A percentile compares a stretch with the other conserved stretches of the same genome.
Conservation (phyloP, 495 filamentous ascomycete genomes). For the Lasiosphaeris hirsuta region DNA sequence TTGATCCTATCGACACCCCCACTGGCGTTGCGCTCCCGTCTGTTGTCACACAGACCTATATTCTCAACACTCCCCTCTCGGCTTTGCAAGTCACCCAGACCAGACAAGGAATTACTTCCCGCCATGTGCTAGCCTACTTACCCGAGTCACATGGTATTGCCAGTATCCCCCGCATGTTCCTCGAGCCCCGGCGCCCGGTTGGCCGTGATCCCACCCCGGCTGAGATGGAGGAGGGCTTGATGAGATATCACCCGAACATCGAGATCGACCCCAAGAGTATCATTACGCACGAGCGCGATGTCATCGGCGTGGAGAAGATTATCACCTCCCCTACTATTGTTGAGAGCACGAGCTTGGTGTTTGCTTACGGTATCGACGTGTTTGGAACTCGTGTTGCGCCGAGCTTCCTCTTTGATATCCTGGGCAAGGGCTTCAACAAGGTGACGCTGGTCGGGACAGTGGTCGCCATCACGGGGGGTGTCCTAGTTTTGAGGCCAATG, state of each 20-base stretch:
- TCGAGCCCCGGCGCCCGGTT: constrained; percentile 87
- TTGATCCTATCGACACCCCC: constrained; percentile 52
- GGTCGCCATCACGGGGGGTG: constrained; percentile 67
- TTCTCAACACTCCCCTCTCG: constrained; percentile 72
- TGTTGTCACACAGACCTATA: constrained; percentile 72
- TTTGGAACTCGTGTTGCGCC: constrained; percentile 84
- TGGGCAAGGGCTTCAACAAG: constrained; percentile 92
- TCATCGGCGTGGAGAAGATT: constrained; percentile 69
- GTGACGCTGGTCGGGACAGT: constrained; percentile 80
- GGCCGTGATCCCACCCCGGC: constrained; percentile 75
- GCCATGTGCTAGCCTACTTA: constrained; percentile 75
- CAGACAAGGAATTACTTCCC: constrained; percentile 85
- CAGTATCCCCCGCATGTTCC: constrained; percentile 69
- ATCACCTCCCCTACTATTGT: constrained; percentile 71
- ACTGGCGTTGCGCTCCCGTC: constrained; percentile 54
- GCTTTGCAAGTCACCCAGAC: constrained; percentile 83
- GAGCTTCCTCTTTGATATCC: constrained; percentile 82
- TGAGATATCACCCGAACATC: constrained; percentile 68
- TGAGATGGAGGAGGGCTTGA: constrained; percentile 81
- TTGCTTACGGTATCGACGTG: constrained; percentile 85
- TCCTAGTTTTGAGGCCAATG: constrained; percentile 76
- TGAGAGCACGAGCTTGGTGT: constrained; percentile 90
- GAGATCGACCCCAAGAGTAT: constrained; percentile 82
- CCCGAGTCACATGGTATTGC: constrained; percentile 67
- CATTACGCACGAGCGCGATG: constrained; percentile 77